phyloP scores from a whole-genome alignment of 495 filamentous ascomycete genomes.

The Aspergillus indologenus region DNA sequence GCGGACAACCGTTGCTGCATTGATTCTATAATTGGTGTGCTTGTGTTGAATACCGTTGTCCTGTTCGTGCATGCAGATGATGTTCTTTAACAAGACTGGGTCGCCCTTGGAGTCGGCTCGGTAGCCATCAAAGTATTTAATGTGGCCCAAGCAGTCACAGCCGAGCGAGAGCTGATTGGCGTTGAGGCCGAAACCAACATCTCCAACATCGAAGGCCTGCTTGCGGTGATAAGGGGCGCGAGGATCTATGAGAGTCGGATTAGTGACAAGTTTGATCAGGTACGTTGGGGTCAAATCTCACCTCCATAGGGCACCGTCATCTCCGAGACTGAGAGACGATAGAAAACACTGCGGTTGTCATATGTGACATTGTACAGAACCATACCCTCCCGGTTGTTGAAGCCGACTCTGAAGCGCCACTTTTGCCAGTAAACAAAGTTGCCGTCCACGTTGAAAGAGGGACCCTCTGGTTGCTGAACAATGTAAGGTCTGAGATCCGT shows the following conservation, averaged over 20 bases:
- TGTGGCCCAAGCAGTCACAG: slow-evolving; percentile 66
- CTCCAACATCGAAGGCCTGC: slow-evolving; percentile 68
- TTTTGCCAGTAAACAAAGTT: slow-evolving; percentile 62
- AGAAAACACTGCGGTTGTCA: slow-evolving; percentile 64
- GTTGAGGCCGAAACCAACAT: slow-evolving; percentile 61
- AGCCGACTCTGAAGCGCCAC: slow-evolving; percentile 64
- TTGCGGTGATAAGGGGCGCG: slow-evolving; percentile 65
- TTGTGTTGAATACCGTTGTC: slow-evolving; percentile 64
- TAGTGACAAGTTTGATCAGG: not conserved
- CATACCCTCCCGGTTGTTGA: slow-evolving; percentile 62
- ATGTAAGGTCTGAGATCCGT: slow-evolving; percentile 72
- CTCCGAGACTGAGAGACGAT: slow-evolving; percentile 67
- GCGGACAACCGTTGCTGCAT: slow-evolving; percentile 56
- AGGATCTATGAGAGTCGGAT: slow-evolving; percentile 44
- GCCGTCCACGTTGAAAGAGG: slow-evolving; percentile 58
- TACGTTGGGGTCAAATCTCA: slow-evolving; percentile 13
- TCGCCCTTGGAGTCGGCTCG: slow-evolving; percentile 55
- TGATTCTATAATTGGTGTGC: slow-evolving; percentile 64
- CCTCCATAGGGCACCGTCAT: slow-evolving; percentile 65
- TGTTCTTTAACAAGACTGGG: slow-evolving; percentile 53
- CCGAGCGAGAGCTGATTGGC: slow-evolving; percentile 66
- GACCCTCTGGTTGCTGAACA: slow-evolving; percentile 73
- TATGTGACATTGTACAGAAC: slow-evolving; percentile 65
- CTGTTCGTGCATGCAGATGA: slow-evolving; percentile 67
- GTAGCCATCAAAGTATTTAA: slow-evolving; percentile 61